These are phyloP conservation scores for Penicillium roqueforti DNA, from an alignment of 495 filamentous ascomycete genomes.

Conservation along the genomic window DNA sequence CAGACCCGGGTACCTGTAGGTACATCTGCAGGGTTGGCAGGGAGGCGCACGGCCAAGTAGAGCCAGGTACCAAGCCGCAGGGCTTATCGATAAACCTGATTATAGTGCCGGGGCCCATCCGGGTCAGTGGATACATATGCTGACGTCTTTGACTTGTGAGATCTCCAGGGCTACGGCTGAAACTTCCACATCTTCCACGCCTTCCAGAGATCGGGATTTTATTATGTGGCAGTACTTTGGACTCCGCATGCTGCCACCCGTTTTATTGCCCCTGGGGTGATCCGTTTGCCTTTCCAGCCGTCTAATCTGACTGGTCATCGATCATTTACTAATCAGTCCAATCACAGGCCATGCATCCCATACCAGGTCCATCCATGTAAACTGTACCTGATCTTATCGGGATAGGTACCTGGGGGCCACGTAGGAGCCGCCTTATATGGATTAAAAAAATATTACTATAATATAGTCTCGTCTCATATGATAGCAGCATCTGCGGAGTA, in stretches of 20 bases:
- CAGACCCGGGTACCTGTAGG: constrained; percentile 25
- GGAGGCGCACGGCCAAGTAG: constrained; percentile 19
- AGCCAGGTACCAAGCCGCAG: constrained; percentile 29
- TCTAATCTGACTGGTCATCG: constrained; percentile 14
- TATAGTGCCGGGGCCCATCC: not conserved
- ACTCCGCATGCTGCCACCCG: not conserved
- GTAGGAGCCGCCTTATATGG: constrained; percentile 10
- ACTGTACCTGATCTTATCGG: constrained; percentile 10
- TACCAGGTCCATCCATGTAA: constrained; percentile 25
- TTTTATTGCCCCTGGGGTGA: not conserved
- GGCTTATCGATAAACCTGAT: constrained; percentile 26
- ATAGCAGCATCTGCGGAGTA: not conserved
- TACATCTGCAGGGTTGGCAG: constrained; percentile 22
- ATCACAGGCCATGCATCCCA: constrained; percentile 9
- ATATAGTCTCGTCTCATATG: not conserved
- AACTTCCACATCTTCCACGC: not conserved
- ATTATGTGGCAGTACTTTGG: not conserved
- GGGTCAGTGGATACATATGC: constrained; percentile 9
- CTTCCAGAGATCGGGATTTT: too few species aligned
- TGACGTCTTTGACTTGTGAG: constrained; percentile 10
- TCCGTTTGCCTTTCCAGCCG: constrained; percentile 26
- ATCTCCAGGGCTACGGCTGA: not conserved
- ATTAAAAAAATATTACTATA: not conserved
- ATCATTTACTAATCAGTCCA: not conserved
- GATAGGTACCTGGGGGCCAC: constrained; percentile 24